Evolutionary conservation across 1,139 yeast genomes (phyloP).

Genomic region (Trichomonascaceae sp.): DNA sequence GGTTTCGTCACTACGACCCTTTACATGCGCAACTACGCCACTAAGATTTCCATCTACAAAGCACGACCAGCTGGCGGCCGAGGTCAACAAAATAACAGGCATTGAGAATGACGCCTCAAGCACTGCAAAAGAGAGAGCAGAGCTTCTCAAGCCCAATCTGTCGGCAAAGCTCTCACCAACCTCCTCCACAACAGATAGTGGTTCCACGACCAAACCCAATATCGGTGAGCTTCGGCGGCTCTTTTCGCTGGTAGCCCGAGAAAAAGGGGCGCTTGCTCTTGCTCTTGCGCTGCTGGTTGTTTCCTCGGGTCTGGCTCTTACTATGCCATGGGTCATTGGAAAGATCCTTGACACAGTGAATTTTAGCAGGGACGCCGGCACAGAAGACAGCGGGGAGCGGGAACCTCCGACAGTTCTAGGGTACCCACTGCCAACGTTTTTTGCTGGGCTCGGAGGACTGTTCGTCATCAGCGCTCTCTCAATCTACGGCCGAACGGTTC

Average conservation of each 20-base stretch:
- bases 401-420: conserved; percentile 32
- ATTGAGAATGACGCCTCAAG: no score
- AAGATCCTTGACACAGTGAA: conserved; percentile 52
- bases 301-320: conserved; percentile 53
- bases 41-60: no score
- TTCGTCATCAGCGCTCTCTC: conserved; percentile 61
- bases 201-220: no score
- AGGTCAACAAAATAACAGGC: no score
- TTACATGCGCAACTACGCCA: no score
- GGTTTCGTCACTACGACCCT: no score
- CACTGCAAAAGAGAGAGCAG: no score
- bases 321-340: conserved; percentile 71
- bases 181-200: conserved; percentile 10
- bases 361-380: not conserved
- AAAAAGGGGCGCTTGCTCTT: conserved; percentile 34
- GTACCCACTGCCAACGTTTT: conserved; percentile 34
- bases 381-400: conserved; percentile 26
- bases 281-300: conserved; percentile 52
- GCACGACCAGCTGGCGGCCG: no score
- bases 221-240: no score
- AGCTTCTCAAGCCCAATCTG: conserved; percentile 23
- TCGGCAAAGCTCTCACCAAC: conserved; percentile 25
- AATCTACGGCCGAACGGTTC: conserved; percentile 66
- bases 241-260: conserved; percentile 36
- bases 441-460: conserved; percentile 37